A percentile compares a stretch with the other conserved stretches of the same genome.
These are phyloP conservation scores for Ogataea populi-albae DNA, from an alignment of 805 yeast species.

Conservation along the genomic window DNA sequence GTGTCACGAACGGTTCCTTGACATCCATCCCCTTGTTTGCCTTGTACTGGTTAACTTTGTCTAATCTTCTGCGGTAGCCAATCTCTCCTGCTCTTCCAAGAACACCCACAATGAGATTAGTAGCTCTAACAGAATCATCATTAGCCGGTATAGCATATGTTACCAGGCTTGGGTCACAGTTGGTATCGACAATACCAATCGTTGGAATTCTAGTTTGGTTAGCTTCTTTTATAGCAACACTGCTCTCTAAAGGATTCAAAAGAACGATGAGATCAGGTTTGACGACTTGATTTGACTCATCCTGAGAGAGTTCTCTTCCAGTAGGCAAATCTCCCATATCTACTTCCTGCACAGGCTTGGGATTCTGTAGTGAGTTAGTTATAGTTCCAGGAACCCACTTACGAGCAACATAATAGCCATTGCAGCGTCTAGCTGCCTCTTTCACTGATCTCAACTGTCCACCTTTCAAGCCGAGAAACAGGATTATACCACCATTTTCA, in stretches of 20 bases:
- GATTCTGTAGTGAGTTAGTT: slow-evolving; percentile 66
- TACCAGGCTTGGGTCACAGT: slow-evolving; percentile 83
- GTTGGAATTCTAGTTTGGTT: slow-evolving; percentile 82
- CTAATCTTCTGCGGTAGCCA: slow-evolving; percentile 63
- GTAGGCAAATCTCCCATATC: slow-evolving; percentile 72
- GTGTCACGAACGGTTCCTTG: slow-evolving; percentile 15
- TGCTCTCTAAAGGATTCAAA: slow-evolving; percentile 84
- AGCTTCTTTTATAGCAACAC: slow-evolving; percentile 79
- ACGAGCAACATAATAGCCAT: slow-evolving; percentile 76
- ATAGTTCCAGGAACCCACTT: slow-evolving; percentile 96
- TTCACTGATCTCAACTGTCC: slow-evolving; percentile 74
- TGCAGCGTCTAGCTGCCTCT: slow-evolving; percentile 72
- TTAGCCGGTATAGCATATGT: slow-evolving; percentile 97
- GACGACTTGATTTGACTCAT: slow-evolving; percentile 51
- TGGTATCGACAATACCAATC: slow-evolving; percentile 90
- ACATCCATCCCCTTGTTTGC: slow-evolving; percentile 25
- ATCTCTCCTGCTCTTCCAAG: slow-evolving; percentile 80
- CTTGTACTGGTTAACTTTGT: slow-evolving; percentile 35
- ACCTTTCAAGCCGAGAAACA: slow-evolving; percentile 80
- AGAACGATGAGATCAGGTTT: slow-evolving; percentile 89
- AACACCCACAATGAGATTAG: slow-evolving; percentile 76
- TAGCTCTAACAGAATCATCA: slow-evolving; percentile 84
- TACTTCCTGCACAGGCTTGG: slow-evolving; percentile 68
- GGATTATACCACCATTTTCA: slow-evolving; percentile 72
- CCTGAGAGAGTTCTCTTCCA: slow-evolving; percentile 49